Base-by-base conservation (phyloP, 805 yeast species). In the Cyberlindnera mrakii region DNA sequence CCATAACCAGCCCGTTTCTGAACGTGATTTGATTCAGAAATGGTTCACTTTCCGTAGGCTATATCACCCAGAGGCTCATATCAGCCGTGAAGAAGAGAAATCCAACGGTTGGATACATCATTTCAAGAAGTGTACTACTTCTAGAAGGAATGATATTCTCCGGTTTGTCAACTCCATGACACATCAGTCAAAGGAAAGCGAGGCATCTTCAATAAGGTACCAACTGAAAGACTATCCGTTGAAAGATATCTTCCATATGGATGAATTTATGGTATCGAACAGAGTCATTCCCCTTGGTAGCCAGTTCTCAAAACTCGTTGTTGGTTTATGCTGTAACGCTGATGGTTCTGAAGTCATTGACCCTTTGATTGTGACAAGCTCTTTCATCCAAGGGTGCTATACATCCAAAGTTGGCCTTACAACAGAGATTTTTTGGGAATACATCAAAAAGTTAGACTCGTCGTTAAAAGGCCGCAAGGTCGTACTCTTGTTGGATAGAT, bases 41-140 rank as follows among this genome's bases (percentile, higher is more conserved):
- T 67, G 57, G 58, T 20, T 25, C 25, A 14, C 33, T 2, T 55
- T 49, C 34, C 62, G 64, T 39, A 48, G 39, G 14, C 27, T 42
- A 39, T 38, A 47, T 35, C 36, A 47, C 27, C 52, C 53, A 13
- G 35, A 37, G 17, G 17, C 27, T 11, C 36, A 37, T 9, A 34
- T 29, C 6, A 43, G 30, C 10, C 25, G 29, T 4, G 20, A 42
- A 11, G 42, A 30, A 11, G 35, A 25, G 11, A 44, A 44, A 29
- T 62, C 70, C 1, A 66, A 66, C 46, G 74, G 73, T 0, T 69
- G 72, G 73, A 43, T 68, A 6, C 64, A 65, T 35, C 65, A 66
- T 47, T 68, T 68, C 55, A 67, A 64, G 40, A 57, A 54, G 38
- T 53, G 60, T 33, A 58, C 62, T 45, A 40, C 54, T 5, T 38